Evolutionary conservation across 2,329 filamentous ascomycete genomes (phyloP).

Genomic region (Apiospora aurea): DNA sequence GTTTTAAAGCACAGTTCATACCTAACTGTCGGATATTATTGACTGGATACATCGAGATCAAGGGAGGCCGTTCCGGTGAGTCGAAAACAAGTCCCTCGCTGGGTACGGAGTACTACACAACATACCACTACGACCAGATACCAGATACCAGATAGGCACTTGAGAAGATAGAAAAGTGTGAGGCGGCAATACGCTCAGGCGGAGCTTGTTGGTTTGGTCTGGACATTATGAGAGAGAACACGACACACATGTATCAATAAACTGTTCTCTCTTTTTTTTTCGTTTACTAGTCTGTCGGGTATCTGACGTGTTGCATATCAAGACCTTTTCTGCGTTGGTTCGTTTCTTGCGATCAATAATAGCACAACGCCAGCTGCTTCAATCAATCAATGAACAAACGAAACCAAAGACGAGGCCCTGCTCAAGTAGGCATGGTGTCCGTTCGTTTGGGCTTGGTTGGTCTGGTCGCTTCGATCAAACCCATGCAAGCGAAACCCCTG

Average conservation of each 20-base stretch:
- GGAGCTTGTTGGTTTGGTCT: background rate
- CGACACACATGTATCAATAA: background rate
- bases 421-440: conserved; percentile 12
- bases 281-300: background rate
- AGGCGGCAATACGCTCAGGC: background rate
- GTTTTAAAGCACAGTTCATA: background rate
- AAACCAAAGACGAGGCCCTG: conserved; percentile 2
- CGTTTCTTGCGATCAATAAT: conserved; percentile 16
- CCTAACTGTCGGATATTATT: conserved; percentile 21
- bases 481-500: conserved; percentile 13
- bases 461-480: conserved; percentile 16
- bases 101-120: too few species aligned
- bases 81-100: background rate
- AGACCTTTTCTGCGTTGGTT: conserved; percentile 10
- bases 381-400: background rate
- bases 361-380: background rate
- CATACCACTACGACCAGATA: background rate
- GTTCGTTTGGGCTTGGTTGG: conserved; percentile 1
- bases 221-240: background rate
- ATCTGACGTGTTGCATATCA: conserved; percentile 16
- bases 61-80: conserved; percentile 4
- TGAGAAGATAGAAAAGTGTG: background rate
- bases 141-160: too few species aligned
- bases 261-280: background rate
- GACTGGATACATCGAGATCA: conserved; percentile 13